A percentile compares a stretch with the other conserved stretches of the same genome.
phyloP scores from a whole-genome alignment of 768 basidiomycete species.

The Cytidiella melzeri region DNA sequence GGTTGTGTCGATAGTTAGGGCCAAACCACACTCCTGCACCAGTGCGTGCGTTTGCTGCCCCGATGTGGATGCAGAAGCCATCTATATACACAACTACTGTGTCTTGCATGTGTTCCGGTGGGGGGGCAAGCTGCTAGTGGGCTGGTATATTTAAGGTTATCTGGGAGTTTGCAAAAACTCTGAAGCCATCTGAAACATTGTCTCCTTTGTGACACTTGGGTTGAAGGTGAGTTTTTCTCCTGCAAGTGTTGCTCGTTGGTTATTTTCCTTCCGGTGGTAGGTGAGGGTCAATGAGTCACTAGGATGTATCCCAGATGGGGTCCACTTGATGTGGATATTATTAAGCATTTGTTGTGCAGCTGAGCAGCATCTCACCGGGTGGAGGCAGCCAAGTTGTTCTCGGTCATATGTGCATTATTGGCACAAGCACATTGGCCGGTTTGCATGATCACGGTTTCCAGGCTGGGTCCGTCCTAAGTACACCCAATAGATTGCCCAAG shows the following conservation, averaged over 20 bases:
- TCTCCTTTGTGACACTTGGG: background rate
- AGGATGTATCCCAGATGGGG: background rate
- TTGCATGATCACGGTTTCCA: background rate
- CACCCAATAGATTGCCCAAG: background rate
- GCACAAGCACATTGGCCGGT: background rate
- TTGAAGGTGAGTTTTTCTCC: background rate
- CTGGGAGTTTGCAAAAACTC: background rate
- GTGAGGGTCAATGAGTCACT: constrained; percentile 2
- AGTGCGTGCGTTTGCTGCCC: constrained; percentile 10
- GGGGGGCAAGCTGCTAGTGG: background rate
- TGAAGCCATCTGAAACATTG: background rate
- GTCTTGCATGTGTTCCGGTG: background rate
- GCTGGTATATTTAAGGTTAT: background rate
- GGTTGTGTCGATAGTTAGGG: background rate
- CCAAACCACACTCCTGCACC: constrained; percentile 8
- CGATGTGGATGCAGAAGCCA: constrained; percentile 21
- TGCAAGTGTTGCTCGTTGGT: background rate
- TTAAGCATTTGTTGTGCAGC: background rate
- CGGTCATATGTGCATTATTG: background rate
- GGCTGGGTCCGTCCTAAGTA: background rate
- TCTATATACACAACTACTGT: constrained; percentile 21
- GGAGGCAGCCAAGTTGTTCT: background rate
- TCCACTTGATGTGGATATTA: background rate
- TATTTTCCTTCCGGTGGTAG: background rate
- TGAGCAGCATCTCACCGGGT: background rate